Base-by-base conservation (phyloP, 805 yeast genomes). In the Ogataea nitratoaversa region DNA sequence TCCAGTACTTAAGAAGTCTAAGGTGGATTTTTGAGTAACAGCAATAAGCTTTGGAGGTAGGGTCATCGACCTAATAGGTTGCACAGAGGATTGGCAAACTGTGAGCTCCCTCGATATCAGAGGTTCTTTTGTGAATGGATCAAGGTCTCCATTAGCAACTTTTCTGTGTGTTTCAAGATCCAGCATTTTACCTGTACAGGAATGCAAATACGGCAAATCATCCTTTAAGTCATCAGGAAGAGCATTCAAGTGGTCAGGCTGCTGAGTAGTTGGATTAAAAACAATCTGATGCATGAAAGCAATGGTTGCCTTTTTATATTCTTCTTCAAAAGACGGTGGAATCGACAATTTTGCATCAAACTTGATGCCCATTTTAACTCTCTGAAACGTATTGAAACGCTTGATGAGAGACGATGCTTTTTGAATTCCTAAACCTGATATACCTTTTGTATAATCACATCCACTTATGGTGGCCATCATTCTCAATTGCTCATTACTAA, bases 371-470 rank as follows among this genome's bases (percentile, higher is more conserved):
- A 71, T 59, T 4, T 87, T 45, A 3, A 84, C 74, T 30, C 76
- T 68, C 13, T 81, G 82, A 49, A 82, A 68, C 2, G 70, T 68
- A 18, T 65, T 60, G 50, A 70, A 70, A 41, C 72, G 68, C 38
- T 68, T 67, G 2, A 87, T 79, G 32, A 83, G 57, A 30, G 65
- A 67, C 39, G 84, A 74, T 0, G 97, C 95, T 20, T 82, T 84
- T 33, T 79, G 76, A 8, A 89, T 69, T 0, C 99, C 99, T 13
- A 91, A 71, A 2, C 84, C 82, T 0, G 83, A 75, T 6, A 93
- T 68, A 0, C 99, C 99, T 40, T 78, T 78, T 0, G 96, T 86
- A 56, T 93, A 93, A 60, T 93, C 99, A 64, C 99, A 93, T 0
- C 99, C 99, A n/a, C 95, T 78, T 4, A 93, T 57, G 50, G 90